Evolutionary conservation across 2,329 filamentous ascomycete species (phyloP).

Genomic region (Phialocephala subalpina): DNA sequence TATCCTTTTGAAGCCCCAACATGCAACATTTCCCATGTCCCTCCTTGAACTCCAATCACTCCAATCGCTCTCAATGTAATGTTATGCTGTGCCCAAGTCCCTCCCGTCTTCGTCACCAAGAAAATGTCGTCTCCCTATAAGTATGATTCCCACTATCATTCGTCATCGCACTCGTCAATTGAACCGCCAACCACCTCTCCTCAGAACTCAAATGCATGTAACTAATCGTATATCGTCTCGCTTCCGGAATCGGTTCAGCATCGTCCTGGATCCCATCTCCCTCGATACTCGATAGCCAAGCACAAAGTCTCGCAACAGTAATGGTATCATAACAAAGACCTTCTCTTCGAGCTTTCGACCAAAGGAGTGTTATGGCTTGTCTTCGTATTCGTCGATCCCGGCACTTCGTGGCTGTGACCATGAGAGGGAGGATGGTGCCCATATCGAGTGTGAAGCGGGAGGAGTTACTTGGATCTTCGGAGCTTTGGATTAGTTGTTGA

Average conservation of each 20-base stretch:
- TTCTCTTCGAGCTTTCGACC: constrained; percentile 43
- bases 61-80: constrained; percentile 2
- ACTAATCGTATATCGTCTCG: constrained; percentile 38
- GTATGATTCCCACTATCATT: constrained; percentile 36
- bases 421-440: constrained; percentile 43
- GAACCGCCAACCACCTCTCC: constrained; percentile 43
- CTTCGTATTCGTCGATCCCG: constrained; percentile 40
- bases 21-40: constrained; percentile 1
- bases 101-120: constrained; percentile 36
- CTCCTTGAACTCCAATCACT: constrained; percentile 3
- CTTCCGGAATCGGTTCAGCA: constrained; percentile 38
- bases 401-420: constrained; percentile 43
- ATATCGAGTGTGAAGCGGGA: constrained; percentile 43
- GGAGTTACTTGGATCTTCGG: constrained; percentile 42
- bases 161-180: constrained; percentile 38
- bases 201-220: constrained; percentile 43
- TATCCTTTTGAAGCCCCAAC: background rate
- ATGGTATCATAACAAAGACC: constrained; percentile 44
- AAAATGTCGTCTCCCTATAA: constrained; percentile 44
- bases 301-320: constrained; percentile 41
- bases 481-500: constrained; percentile 38
- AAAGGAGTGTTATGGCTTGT: constrained; percentile 41
- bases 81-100: background rate
- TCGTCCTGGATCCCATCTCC: constrained; percentile 42
- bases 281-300: constrained; percentile 44